Evolutionary conservation across 148 eudicot species (phyloP).

Genomic region (Spergularia marina): DNA sequence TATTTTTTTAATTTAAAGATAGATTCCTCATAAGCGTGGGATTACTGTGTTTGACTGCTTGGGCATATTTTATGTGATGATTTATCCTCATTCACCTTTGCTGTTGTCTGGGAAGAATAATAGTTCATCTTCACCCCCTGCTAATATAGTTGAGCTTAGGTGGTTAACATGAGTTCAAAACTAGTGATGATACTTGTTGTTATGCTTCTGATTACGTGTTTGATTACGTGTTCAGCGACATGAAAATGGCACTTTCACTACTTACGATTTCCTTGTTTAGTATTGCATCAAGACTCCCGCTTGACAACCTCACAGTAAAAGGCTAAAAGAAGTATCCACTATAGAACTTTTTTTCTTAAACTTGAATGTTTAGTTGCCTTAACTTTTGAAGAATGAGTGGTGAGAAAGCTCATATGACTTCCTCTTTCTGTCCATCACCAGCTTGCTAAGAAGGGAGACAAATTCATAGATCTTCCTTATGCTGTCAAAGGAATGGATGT

Average conservation of each 20-base stretch:
- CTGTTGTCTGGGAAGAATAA: neutral
- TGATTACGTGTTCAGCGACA: neutral
- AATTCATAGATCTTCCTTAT: slow-evolving; percentile 87
- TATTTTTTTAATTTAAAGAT: too few relatives aligned
- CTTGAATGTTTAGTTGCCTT: neutral
- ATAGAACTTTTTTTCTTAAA: neutral
- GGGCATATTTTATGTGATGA: too few relatives aligned
- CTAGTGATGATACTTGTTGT: neutral
- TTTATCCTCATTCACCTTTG: neutral
- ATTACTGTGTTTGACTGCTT: neutral
- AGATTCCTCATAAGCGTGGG: neutral
- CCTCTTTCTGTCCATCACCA: slow-evolving; percentile 26
- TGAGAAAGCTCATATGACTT: neutral
- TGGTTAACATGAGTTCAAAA: neutral
- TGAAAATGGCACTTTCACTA: too few relatives aligned
- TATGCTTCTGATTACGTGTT: neutral
- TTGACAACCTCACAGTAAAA: too few relatives aligned
- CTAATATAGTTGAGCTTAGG: neutral
- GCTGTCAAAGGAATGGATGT: slow-evolving; percentile 99
- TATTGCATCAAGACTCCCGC: neutral
- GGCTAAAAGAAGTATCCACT: neutral
- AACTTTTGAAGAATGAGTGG: too few relatives aligned
- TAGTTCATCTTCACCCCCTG: neutral
- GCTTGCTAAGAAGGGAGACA: slow-evolving; percentile 96
- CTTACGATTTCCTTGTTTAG: neutral